These are phyloP conservation scores for Climacium dendroides DNA, from an alignment of 225 moss, liverwort and hornwort species.

Conservation along the genomic window DNA sequence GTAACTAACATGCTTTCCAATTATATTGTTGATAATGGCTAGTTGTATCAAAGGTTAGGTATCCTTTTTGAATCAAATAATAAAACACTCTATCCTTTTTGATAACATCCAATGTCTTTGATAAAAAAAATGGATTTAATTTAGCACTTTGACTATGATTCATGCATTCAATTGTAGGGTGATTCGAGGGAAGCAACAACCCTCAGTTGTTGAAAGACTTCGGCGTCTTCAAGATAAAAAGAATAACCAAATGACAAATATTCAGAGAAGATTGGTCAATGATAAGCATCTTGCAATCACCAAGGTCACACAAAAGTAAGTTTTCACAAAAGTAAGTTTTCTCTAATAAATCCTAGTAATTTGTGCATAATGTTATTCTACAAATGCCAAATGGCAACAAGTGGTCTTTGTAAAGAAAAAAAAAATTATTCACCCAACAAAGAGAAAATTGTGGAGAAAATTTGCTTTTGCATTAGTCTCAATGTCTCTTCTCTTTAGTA, in stretches of 20 bases:
- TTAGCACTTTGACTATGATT: not conserved
- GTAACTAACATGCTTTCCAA: not conserved
- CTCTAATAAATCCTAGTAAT: fast-evolving
- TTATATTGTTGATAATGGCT: not conserved
- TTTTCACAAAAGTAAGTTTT: constrained; percentile 19
- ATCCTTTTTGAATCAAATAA: not conserved
- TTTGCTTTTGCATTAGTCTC: not conserved
- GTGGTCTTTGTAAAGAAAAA: too few relatives aligned
- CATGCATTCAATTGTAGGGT: not conserved
- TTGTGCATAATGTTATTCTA: too few relatives aligned
- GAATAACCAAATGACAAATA: not conserved
- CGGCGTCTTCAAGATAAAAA: constrained; percentile 10
- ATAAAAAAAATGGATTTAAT: not conserved
- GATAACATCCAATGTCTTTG: too few relatives aligned
- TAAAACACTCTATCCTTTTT: too few relatives aligned
- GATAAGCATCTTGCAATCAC: constrained; percentile 21
- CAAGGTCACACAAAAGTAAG: constrained; percentile 52
- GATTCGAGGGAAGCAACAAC: constrained; percentile 18
- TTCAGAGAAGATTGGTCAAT: not conserved
- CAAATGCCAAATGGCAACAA: not conserved
- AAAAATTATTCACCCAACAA: not conserved
- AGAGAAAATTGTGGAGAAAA: not conserved
- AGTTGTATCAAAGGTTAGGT: not conserved
- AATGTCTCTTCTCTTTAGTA: not conserved
- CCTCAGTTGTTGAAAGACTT: constrained; percentile 21